These are phyloP conservation scores for Mortierella polycephala DNA, from an alignment of 371 early-diverging fungal genomes.

Conservation along the genomic window DNA sequence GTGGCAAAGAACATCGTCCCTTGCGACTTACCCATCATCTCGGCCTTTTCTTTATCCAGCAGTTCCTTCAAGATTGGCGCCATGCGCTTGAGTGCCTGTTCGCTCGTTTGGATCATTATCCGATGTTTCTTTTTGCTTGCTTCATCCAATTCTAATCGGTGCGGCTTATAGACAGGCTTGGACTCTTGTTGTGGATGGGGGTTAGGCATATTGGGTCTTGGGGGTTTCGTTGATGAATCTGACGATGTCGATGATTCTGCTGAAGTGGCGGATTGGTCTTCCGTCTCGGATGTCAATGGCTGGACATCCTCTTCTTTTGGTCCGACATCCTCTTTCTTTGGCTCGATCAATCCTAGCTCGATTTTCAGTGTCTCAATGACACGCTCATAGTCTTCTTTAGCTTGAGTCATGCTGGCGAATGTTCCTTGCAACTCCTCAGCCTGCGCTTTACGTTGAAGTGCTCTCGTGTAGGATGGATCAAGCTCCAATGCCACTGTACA, in stretches of 20 bases:
- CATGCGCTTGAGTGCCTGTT: constrained; percentile 45
- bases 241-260: constrained; percentile 1
- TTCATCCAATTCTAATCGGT: constrained; percentile 35
- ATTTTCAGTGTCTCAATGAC: constrained; percentile 46
- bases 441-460: constrained; percentile 86
- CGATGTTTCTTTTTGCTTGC: constrained; percentile 28
- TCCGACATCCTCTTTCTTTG: constrained; percentile 16
- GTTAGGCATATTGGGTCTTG: not conserved
- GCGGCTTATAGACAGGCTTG: constrained; percentile 7
- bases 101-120: constrained; percentile 38
- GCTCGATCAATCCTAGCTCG: constrained; percentile 49
- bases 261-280: constrained; percentile 1
- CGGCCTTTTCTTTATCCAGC: constrained; percentile 76
- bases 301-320: not conserved
- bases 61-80: constrained; percentile 49
- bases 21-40: constrained; percentile 67
- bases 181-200: not conserved
- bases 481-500: constrained; percentile 76
- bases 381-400: constrained; percentile 66
- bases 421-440: constrained; percentile 74
- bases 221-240: not conserved
- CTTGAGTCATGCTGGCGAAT: constrained; percentile 62
- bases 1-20: too few relatives aligned
- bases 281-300: not conserved
- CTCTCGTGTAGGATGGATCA: constrained; percentile 85